These are phyloP conservation scores for Calvatia gigantea DNA, from an alignment of 768 basidiomycete genomes.

Conservation along the genomic window DNA sequence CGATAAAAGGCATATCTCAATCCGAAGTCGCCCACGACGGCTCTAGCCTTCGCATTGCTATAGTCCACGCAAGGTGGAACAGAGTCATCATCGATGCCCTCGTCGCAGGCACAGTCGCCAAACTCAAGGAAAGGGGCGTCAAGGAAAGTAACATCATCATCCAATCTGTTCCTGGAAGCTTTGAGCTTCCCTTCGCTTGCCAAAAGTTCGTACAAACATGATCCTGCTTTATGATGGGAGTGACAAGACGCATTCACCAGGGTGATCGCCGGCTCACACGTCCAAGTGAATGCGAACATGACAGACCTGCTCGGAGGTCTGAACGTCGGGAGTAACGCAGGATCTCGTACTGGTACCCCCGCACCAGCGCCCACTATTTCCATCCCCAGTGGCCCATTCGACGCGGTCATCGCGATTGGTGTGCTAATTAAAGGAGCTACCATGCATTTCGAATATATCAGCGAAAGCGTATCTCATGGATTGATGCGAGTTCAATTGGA, in stretches of 20 bases:
- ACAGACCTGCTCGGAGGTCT: slow-evolving; percentile 76
- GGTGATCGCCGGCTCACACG: slow-evolving; percentile 83
- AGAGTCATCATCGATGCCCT: slow-evolving; percentile 81
- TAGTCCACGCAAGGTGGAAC: slow-evolving; percentile 98
- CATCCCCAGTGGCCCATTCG: slow-evolving; percentile 60
- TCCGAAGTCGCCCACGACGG: slow-evolving; percentile 71
- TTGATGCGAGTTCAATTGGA: slow-evolving; percentile 95
- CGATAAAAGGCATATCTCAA: slow-evolving; percentile 77
- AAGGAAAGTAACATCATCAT: slow-evolving; percentile 87
- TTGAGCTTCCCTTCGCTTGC: slow-evolving; percentile 87
- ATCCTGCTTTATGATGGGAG: slow-evolving; percentile 1
- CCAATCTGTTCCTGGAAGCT: slow-evolving; percentile 92
- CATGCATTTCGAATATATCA: slow-evolving; percentile 99
- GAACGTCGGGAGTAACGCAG: slow-evolving; percentile 32
- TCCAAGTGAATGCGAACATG: slow-evolving; percentile 75
- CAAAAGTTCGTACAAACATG: slow-evolving; percentile 55
- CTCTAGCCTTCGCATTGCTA: slow-evolving; percentile 76
- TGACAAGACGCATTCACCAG: slow-evolving; percentile 37
- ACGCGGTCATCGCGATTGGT: slow-evolving; percentile 96
- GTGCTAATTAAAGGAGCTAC: slow-evolving; percentile 97
- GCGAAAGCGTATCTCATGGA: slow-evolving; percentile 87
- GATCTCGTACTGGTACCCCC: slow-evolving; percentile 52
- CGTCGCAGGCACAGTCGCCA: slow-evolving; percentile 71
- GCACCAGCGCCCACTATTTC: slow-evolving; percentile 33
- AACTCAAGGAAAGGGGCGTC: slow-evolving; percentile 83